These are phyloP conservation scores for Cercospora sp. DNA, from an alignment of 2,329 filamentous ascomycete genomes.

Conservation along the genomic window DNA sequence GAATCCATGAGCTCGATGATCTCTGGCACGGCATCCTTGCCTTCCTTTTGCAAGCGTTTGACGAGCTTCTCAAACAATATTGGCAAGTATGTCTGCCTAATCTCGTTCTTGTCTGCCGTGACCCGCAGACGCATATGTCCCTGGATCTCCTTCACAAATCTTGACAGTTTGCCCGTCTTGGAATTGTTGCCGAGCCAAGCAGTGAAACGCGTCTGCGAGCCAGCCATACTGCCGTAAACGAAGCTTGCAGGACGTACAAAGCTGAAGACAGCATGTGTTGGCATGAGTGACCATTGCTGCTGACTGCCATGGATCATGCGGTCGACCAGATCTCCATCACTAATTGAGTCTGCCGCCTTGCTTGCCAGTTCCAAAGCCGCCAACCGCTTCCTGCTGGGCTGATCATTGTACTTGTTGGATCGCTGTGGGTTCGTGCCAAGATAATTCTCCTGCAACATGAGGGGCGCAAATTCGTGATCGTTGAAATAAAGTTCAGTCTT, in stretches of 20 bases:
- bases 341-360: constrained; percentile 90
- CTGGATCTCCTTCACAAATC: constrained; percentile 89
- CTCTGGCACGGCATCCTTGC: constrained; percentile 76
- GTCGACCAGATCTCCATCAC: constrained; percentile 92
- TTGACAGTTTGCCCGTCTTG: constrained; percentile 71
- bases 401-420: constrained; percentile 60
- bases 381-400: constrained; percentile 65
- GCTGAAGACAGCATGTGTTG: constrained; percentile 90
- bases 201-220: constrained; percentile 72
- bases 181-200: constrained; percentile 95
- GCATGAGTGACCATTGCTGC: constrained; percentile 98
- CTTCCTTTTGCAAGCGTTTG: constrained; percentile 70
- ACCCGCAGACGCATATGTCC: constrained; percentile 92
- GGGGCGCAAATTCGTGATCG: constrained; percentile 93
- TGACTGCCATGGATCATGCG: constrained; percentile 98
- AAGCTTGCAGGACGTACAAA: constrained; percentile 90
- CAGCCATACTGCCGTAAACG: constrained; percentile 71
- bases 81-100: constrained; percentile 91
- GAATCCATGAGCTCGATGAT: constrained; percentile 96
- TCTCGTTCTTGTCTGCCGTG: constrained; percentile 87
- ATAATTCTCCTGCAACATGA: constrained; percentile 99
- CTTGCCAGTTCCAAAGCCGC: constrained; percentile 86
- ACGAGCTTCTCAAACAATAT: constrained; percentile 80
- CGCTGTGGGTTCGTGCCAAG: constrained; percentile 75
- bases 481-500: constrained; percentile 99